These are phyloP conservation scores for Diphasiastrum complanatum DNA, from an alignment of 83 land plant species.

Conservation along the genomic window DNA sequence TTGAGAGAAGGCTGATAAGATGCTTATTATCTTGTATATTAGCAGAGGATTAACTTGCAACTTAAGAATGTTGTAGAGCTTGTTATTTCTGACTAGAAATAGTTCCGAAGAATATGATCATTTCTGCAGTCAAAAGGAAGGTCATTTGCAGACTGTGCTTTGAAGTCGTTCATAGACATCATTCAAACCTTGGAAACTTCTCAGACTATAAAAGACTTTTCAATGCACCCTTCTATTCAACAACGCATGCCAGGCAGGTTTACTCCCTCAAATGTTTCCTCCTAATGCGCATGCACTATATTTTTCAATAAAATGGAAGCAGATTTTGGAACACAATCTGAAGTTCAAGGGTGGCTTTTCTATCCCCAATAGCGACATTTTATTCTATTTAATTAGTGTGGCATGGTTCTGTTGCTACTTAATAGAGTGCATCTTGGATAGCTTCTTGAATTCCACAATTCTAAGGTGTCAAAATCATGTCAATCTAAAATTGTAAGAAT, in stretches of 20 bases:
- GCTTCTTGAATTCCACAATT: too few relatives aligned
- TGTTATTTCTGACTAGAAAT: constrained; percentile 2
- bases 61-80: too few relatives aligned
- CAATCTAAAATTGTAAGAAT: too few relatives aligned
- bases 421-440: too few relatives aligned
- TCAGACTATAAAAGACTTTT: not conserved
- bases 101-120: not conserved
- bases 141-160: constrained; percentile 14
- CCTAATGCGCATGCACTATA: too few relatives aligned
- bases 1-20: too few relatives aligned
- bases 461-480: too few relatives aligned
- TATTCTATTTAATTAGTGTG: too few relatives aligned
- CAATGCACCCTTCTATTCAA: constrained; percentile 13
- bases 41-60: too few relatives aligned
- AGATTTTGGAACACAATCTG: not conserved
- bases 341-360: not conserved
- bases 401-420: too few relatives aligned
- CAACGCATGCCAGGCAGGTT: constrained; percentile 16
- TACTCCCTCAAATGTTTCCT: too few relatives aligned
- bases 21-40: too few relatives aligned
- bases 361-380: not conserved
- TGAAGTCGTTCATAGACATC: constrained; percentile 5
- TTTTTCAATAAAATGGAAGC: not conserved
- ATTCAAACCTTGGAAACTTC: constrained; percentile 8
- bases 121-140: constrained; percentile 7